Evolutionary conservation across 75 land plant species (phyloP), one percentile per base, ranked within the genome.

Genomic region (Gnetum montanum): DNA sequence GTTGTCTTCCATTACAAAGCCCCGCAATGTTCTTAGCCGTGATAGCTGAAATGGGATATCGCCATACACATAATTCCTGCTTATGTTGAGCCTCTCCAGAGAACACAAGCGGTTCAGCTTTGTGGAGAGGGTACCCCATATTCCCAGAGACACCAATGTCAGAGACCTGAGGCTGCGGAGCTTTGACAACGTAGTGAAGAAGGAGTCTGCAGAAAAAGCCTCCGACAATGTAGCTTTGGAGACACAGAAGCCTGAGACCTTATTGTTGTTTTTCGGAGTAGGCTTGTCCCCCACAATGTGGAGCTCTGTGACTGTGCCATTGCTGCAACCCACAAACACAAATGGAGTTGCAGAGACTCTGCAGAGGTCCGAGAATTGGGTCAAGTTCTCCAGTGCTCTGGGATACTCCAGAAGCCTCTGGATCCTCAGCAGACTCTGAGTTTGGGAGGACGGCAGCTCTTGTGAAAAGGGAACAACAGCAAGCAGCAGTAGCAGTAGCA

Each of bases 111-210:
- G 70, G 10, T 54, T 60, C 50, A 90, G 62, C 38, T 76, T 76
- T 6, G 52, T 37, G 0, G 96, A 79, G 0, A 95, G 64, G 6
- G 65, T 64, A 18, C 99, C 99, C 99, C 99, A 95, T 8, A 95
- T 40, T 3, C 99, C 99, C 35, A 95, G 49, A 1, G 85, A 76
- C 5, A 80, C 80, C 0, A 95, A 68, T 12, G 83, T 70, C 37
- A 86, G 61, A 0, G 58, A 35, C 43, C 60, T 66, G 53, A 95
- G 54, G 34, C 67, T 59, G 2, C 77, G 63, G 54, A 95, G 77
- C 60, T 68, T 69, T 0, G 81, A 36, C 43, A 95, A 65, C 18
- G 61, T 70, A 18, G 76, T 72, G 68, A 82, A 79, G 33, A 95
- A 73, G 0, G 83, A 46, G 44, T 76, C 82, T 16, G 66, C 49